Conservation (phyloP, 1,139 yeast genomes). For the Geotrichum reessii region DNA sequence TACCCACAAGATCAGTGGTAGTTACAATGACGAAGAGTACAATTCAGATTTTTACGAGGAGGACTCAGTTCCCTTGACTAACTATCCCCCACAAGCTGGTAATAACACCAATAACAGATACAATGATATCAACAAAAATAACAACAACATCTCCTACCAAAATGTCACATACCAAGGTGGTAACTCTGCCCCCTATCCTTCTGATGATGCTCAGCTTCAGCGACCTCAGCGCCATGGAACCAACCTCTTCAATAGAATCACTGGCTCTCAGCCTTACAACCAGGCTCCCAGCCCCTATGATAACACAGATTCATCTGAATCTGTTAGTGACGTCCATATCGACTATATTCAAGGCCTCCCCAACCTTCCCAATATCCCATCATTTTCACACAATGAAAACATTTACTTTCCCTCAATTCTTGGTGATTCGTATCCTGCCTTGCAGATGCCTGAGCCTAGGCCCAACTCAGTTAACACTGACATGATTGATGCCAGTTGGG, state of each 20-base stretch:
- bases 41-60: constrained; percentile 2
- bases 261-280: neutral
- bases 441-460: constrained; percentile 17
- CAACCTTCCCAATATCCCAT: neutral
- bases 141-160: neutral
- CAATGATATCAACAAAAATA: neutral
- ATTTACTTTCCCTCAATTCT: constrained; percentile 1
- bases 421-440: constrained; percentile 12
- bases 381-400: neutral
- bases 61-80: constrained; percentile 1
- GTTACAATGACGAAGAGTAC: neutral
- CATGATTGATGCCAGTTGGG: constrained; percentile 22
- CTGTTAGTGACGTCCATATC: neutral
- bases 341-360: constrained; percentile 10
- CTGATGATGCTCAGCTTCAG: neutral
- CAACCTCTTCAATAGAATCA: neutral
- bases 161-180: neutral
- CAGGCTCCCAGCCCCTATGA: neutral
- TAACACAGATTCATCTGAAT: neutral
- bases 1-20: neutral
- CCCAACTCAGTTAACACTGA: constrained; percentile 9
- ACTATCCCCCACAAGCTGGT: neutral
- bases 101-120: neutral
- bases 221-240: neutral
- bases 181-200: neutral